Evolutionary conservation across 371 early-diverging fungal genomes (phyloP), one percentile per base, ranked within the genome.

Genomic region (Sporodiniella umbellata): DNA sequence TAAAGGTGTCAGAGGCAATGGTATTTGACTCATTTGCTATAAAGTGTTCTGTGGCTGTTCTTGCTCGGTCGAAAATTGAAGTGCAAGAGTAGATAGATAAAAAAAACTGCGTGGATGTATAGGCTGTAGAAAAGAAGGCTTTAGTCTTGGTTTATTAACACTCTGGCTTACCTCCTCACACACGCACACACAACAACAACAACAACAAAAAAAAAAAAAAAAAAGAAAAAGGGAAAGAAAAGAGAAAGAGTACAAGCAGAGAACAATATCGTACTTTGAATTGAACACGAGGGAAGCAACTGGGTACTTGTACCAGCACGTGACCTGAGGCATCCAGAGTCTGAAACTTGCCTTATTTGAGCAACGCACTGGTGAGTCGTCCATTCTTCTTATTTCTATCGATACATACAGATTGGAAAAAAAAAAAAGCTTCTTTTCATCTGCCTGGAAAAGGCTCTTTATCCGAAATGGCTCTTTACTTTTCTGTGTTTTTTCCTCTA

Each of bases 1-100:
- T 25, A 62, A 46, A 51, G 63, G 51, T 26, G 54, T 53, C 22
- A 54, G 62, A 42, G 59, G 46, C 28, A 60, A 30, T 23, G 58
- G 48, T 42, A 50, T 48, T 44, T 53, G 58, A 38, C 51, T 55
- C 52, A 60, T 60, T 40, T 22, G n/a, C n/a, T n/a, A n/a, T n/a
- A n/a, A n/a, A n/a, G n/a, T n/a, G n/a, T n/a, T n/a, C n/a, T n/a
- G n/a, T n/a, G n/a, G n/a, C n/a, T n/a, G n/a, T n/a, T n/a, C n/a
- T n/a, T n/a, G n/a, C n/a, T n/a, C n/a, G n/a, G n/a, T n/a, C n/a
- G n/a, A n/a, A n/a, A n/a, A n/a, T n/a, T n/a, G n/a, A n/a, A n/a
- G n/a, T n/a, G n/a, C n/a, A n/a, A n/a, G n/a, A n/a, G n/a, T n/a
- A n/a, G n/a, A n/a, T n/a, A n/a, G n/a, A n/a, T n/a, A n/a, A n/a